Base-by-base conservation (phyloP, 768 basidiomycete species). In the Neoboletus brunneissimus region DNA sequence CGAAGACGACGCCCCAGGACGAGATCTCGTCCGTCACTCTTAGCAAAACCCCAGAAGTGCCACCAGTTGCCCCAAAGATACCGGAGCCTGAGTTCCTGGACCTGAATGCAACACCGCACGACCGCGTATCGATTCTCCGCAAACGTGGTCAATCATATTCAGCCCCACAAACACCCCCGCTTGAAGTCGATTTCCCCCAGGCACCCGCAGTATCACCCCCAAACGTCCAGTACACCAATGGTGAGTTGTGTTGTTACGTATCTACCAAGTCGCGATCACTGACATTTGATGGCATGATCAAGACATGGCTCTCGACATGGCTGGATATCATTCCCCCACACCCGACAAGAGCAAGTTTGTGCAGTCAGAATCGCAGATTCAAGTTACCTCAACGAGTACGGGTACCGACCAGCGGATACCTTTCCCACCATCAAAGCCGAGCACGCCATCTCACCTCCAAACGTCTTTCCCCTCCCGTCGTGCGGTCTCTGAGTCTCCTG, bases 81-180 rank as follows among this genome's bases (percentile, higher is more conserved):
- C 74, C 73, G 43, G 89, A 91, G 62, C 90, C 92, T 2, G 92
- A 95, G 45, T 92, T 89, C 64, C 77, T 97, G 51, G 93, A 97
- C 70, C 79, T 97, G 44, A 77, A 96, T 66, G 89, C 85, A 20
- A 53, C 53, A 4, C 25, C 44, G 1, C 45, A 53, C 10, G 49
- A 62, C 15, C 69, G 60, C 34, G 15, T 57, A 51, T 59, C 58
- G 11, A 43, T 43, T 3, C 64, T 56, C 40, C 70, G 64, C 45
- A 59, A 59, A 51, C 68, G 64, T 40, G 51, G 60, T 15, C 64
- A 70, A 32, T 70, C 67, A 0, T 65, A 54, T 47, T 67, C 69
- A 16, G 69, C 55, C 11, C 65, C 70, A 15, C 72, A 65, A 48
- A 66, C 65, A 8, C 73, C 77, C 27, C 59, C 73, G 5, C 59